Percentiles rank a stretch among this genome's conserved stretches.
These are phyloP conservation scores for Euphorbia pulcherrima DNA, from an alignment of 345 rosid species.

Conservation along the genomic window DNA sequence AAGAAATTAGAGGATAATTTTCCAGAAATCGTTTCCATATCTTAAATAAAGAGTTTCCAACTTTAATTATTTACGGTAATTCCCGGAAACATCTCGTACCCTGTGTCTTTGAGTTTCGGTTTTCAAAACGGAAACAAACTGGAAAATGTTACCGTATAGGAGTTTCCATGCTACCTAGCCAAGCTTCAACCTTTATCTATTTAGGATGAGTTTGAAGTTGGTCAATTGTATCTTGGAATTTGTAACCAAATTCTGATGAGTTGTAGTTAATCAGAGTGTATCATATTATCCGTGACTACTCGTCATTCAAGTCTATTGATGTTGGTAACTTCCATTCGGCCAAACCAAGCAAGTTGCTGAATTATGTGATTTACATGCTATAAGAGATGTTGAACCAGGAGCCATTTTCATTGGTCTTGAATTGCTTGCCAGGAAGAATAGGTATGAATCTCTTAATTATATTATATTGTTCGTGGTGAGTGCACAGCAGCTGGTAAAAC, in stretches of 20 bases:
- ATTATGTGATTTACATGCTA: slow-evolving; percentile 4
- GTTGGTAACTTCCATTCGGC: slow-evolving; percentile 13
- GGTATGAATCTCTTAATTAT: slow-evolving; percentile 15
- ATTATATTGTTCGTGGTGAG: not conserved
- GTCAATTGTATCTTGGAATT: not conserved
- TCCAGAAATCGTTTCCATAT: no score
- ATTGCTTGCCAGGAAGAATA: slow-evolving; percentile 12
- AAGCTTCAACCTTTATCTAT: not conserved
- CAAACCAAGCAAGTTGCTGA: slow-evolving; percentile 13
- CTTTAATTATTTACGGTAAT: no score
- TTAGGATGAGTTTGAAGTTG: not conserved
- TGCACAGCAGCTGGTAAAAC: not conserved
- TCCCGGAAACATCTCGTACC: no score
- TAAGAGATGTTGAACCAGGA: slow-evolving; percentile 11
- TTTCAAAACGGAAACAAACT: no score
- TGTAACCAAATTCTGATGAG: not conserved
- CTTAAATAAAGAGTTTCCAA: no score
- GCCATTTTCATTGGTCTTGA: slow-evolving; percentile 13
- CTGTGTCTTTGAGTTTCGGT: no score
- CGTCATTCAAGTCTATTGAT: slow-evolving; percentile 10
- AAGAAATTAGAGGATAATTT: no score
- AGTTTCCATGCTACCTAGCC: no score
- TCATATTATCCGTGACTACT: not conserved
- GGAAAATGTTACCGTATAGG: no score
- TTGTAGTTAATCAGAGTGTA: not conserved